Base-by-base conservation (phyloP, 441 rosid species). In the Erodium moschatum region DNA sequence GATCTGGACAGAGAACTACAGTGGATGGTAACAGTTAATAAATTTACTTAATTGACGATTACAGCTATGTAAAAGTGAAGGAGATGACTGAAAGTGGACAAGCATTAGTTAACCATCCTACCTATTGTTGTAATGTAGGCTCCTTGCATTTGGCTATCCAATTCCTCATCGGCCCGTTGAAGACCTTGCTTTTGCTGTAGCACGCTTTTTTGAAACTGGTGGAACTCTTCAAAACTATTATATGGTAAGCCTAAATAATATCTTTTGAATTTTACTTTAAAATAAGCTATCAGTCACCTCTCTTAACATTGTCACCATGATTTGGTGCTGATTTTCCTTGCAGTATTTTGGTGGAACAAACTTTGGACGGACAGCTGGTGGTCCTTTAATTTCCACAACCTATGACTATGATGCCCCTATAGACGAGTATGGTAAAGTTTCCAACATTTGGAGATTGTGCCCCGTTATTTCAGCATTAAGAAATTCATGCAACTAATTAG, bases 271-370 rank as follows among this genome's bases (percentile, higher is more conserved):
- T 69, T 16, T 21, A 13, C 29, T 20, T 62, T n/a, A 10, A 27
- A 56, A 65, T 7, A 2, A 1, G 13, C 18, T 12, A 35, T 42
- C 9, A 11, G 1, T 35, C n/a, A 5, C 5, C 52, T 75, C 64
- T 70, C 44, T 24, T 35, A 67, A n/a, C 35, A 46, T 24, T 29
- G 11, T 66, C 50, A 19, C 18, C 46, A 9, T 61, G 38, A 24
- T 61, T 24, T 61, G 65, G 24, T 70, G 31, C 71, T 64, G 74
- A 67, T 58, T 71, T 75, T 66, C 12, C 16, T 70, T 77, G 78
- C 81, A 87, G 89, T 87, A 85, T 77, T 87, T 87, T 67, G 92
- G 92, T 18, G 92, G 89, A 69, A 85, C 88, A 77, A 87, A 85
- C 83, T 85, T 87, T 48, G 89, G 89, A 44, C 76, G 89, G 76